Evolutionary conservation across 371 early-diverging fungal species (phyloP).

Genomic region (Mucor plumbeus): DNA sequence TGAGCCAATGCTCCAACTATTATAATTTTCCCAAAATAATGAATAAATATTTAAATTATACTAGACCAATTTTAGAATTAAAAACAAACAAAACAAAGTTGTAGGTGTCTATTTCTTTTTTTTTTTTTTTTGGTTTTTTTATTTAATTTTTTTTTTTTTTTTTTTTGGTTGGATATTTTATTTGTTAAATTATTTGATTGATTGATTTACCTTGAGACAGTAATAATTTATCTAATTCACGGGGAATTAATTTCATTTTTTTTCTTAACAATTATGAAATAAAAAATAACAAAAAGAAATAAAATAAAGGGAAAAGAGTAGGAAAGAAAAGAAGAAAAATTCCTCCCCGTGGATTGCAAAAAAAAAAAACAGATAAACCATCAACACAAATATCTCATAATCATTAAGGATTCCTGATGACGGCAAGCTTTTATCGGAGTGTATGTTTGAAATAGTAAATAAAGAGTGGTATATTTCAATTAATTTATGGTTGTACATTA

Average conservation of each 20-base stretch:
- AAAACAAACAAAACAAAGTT: neutral
- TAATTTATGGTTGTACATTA: neutral
- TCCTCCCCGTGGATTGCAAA: neutral
- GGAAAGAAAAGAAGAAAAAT: neutral
- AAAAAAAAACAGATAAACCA: too few species aligned
- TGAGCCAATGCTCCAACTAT: slow-evolving; percentile 87
- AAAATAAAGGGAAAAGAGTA: neutral
- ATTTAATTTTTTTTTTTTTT: too few species aligned
- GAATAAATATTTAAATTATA: neutral
- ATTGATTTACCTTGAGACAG: slow-evolving; percentile 64
- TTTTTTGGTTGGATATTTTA: neutral
- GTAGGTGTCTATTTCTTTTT: too few species aligned
- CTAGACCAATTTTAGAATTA: neutral
- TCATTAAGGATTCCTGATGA: slow-evolving; percentile 4
- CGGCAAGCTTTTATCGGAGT: slow-evolving; percentile 7
- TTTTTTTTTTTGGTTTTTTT: too few species aligned
- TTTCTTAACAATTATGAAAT: neutral
- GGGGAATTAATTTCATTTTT: slow-evolving; percentile 76
- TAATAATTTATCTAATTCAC: slow-evolving; percentile 89
- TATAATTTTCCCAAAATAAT: slow-evolving; percentile 9
- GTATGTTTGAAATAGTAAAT: neutral
- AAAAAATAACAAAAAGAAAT: neutral
- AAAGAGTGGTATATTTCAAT: neutral
- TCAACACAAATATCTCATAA: too few species aligned
- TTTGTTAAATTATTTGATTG: neutral